Base-by-base conservation (phyloP, 345 rosid genomes). In the Raphanus sativus region DNA sequence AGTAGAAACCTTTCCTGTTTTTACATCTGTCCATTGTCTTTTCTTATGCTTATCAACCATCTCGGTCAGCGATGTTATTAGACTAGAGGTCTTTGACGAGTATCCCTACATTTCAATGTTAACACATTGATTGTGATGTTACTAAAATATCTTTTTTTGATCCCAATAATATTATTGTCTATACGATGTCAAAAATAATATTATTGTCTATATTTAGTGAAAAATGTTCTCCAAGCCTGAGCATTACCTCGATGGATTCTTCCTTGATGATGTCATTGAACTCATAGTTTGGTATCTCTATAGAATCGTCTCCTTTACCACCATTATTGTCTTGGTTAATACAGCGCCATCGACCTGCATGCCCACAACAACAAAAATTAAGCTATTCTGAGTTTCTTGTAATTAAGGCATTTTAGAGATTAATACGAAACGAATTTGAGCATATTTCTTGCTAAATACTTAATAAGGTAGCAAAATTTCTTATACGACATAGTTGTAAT, bases 71-170 rank as follows among this genome's bases (percentile, higher is more conserved):
- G 74, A 76, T 30, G 62, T 24, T 13, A 13, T 6, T 42, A 76
- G 69, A 61, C 80, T 76, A 8, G 80, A 56, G 65, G 78, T 61
- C 62, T 60, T 58, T 40, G 74, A 45, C 38, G 13, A 1, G 26
- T 50, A 59, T 11, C 73, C 73, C 73, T 67, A 59, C 55, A 6
- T 52, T 24, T 8, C 70, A 73, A 64, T 52, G 34, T 8, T 11
- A 50, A 62, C 33, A 17, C 24, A 42, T 61, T 28, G 2, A 73
- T 33, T 0, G 6, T 28, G 29, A 12, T 61, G 30, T 61, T 60
- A 9, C 5, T 68, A 67, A 45, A 8, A 42, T 4, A 40, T 5
- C 3, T 66, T 67, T 21, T 45, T 1, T 45, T 25, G n/a, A 29
- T n/a, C 24, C 13, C 29, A 34, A 17, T 16, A 17, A 2, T 21